These are phyloP conservation scores for Trypanosoma platydactyli DNA, from an alignment of 208 protist genomes.

Conservation along the genomic window DNA sequence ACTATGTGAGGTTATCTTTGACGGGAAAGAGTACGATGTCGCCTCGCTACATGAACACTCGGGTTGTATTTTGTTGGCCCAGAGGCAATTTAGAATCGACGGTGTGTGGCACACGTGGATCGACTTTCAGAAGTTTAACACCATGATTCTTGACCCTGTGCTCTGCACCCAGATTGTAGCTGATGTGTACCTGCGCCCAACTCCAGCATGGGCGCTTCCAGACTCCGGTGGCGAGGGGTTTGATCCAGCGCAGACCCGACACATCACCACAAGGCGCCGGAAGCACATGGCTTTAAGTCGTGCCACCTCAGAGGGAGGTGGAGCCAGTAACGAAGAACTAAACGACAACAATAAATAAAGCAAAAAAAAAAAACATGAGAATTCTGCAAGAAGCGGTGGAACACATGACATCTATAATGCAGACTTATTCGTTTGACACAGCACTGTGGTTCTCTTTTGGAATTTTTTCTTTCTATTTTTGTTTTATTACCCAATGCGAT, in stretches of 20 bases:
- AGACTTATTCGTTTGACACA: no score
- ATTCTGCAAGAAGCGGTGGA: neutral
- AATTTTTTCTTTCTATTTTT: neutral
- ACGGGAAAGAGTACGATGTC: slow-evolving; percentile 69
- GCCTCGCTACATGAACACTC: slow-evolving; percentile 89
- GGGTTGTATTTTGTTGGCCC: slow-evolving; percentile 84
- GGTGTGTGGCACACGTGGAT: slow-evolving; percentile 84
- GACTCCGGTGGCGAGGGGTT: slow-evolving; percentile 77
- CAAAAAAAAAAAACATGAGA: neutral
- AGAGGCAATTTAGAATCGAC: slow-evolving; percentile 65
- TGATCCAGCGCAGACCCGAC: slow-evolving; percentile 75
- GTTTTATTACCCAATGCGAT: neutral
- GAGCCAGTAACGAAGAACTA: neutral
- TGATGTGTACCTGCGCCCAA: slow-evolving; percentile 77
- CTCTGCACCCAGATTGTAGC: slow-evolving; percentile 37
- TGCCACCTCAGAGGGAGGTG: neutral
- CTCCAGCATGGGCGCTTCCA: slow-evolving; percentile 70
- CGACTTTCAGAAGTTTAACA: slow-evolving; percentile 85
- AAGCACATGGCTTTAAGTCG: slow-evolving; percentile 32
- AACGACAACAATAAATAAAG: neutral
- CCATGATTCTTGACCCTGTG: slow-evolving; percentile 44
- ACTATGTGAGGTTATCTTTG: slow-evolving; percentile 56
- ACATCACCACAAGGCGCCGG: slow-evolving; percentile 53
- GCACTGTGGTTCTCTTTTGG: no score
- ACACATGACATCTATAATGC: neutral